A percentile compares a stretch with the other conserved stretches of the same genome.
Conservation (phyloP, 2,329 filamentous ascomycete genomes). For the Fusarium sp. region DNA sequence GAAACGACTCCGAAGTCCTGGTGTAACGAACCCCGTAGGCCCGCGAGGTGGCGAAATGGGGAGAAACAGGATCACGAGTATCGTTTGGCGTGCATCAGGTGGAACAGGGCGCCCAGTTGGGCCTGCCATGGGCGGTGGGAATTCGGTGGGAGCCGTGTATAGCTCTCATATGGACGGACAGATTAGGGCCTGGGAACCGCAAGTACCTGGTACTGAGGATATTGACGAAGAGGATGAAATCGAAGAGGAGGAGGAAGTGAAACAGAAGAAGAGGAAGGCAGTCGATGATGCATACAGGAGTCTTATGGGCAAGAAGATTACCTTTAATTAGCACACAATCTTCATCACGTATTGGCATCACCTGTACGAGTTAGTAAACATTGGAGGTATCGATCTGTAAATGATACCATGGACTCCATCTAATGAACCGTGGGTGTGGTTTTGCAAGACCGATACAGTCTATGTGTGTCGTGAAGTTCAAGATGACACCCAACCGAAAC, state of each 20-base stretch:
- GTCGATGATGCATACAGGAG: constrained; percentile 83
- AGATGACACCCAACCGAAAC: constrained; percentile 20
- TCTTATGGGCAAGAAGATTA: constrained; percentile 76
- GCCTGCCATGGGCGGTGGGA: constrained; percentile 67
- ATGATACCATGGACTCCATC: constrained; percentile 5
- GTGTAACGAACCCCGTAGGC: constrained; percentile 57
- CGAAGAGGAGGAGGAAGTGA: constrained; percentile 55
- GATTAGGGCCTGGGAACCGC: constrained; percentile 80
- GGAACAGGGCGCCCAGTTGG: constrained; percentile 67
- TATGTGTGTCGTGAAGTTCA: constrained; percentile 5
- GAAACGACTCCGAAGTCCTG: constrained; percentile 74
- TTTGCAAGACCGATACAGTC: constrained; percentile 1
- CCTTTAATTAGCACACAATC: constrained; percentile 56
- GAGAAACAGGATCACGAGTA: constrained; percentile 73
- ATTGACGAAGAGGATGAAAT: constrained; percentile 57
- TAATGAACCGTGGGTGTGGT: neutral
- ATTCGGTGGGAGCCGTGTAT: constrained; percentile 69
- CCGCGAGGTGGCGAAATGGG: constrained; percentile 61
- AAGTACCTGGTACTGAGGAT: constrained; percentile 60
- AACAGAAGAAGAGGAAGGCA: constrained; percentile 74
- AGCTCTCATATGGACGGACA: constrained; percentile 86
- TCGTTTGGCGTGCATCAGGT: constrained; percentile 75
- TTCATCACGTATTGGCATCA: neutral
- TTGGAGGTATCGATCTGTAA: neutral
- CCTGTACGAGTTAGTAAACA: constrained; percentile 2